Conservation (phyloP, 2,329 filamentous ascomycete species). For the Exophiala mesophila region DNA sequence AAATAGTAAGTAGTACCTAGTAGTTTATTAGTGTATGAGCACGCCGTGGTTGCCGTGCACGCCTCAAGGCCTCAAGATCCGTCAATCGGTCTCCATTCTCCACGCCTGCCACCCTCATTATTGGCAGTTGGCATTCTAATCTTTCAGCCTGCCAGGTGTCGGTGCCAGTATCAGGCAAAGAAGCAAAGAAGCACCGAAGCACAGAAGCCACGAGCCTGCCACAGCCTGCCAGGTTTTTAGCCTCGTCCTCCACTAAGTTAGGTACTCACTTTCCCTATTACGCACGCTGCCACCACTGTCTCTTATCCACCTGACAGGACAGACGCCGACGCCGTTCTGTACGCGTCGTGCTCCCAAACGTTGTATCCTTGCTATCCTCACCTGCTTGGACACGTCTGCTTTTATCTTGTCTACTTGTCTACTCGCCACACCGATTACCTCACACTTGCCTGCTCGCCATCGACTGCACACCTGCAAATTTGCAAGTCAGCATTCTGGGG, state of each 20-base stretch:
- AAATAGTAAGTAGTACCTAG: background rate
- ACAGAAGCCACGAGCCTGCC: no score
- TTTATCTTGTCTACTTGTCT: background rate
- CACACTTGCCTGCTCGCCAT: background rate
- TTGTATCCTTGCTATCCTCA: background rate
- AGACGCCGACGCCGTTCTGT: background rate
- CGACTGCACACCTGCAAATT: background rate
- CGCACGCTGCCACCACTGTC: no score
- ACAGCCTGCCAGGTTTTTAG: no score
- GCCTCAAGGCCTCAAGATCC: background rate
- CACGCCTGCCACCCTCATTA: background rate
- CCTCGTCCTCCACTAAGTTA: no score
- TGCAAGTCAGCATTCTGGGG: background rate
- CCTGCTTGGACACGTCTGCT: background rate
- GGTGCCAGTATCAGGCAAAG: no score
- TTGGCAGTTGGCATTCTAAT: no score
- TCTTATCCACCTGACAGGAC: no score
- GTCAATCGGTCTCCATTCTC: background rate
- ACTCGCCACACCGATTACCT: background rate
- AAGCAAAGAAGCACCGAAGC: no score
- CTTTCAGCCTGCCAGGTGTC: no score
- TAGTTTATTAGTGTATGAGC: background rate
- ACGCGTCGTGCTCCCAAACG: background rate
- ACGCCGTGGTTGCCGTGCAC: background rate
- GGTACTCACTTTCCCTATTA: no score